phyloP scores from a whole-genome alignment of 2,329 filamentous ascomycete species.

The Colletotrichum falcatum region DNA sequence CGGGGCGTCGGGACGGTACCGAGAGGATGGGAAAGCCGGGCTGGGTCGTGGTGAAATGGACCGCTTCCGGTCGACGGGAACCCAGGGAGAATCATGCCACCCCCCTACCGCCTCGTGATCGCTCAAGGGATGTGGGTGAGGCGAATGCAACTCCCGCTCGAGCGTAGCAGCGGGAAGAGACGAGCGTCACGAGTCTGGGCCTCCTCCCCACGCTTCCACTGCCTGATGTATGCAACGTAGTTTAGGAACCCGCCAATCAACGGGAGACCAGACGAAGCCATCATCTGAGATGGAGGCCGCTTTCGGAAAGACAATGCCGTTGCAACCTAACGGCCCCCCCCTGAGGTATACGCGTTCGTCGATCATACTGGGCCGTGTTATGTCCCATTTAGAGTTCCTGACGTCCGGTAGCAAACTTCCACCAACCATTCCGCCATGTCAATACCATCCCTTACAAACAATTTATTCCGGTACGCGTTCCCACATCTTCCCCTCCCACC shows the following conservation, averaged over 20 bases:
- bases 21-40: constrained; percentile 12
- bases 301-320: constrained; percentile 20
- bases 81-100: neutral
- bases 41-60: neutral
- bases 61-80: neutral
- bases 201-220: no score
- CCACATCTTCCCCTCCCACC: neutral
- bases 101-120: constrained; percentile 8
- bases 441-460: constrained; percentile 12
- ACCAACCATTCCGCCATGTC: constrained; percentile 26
- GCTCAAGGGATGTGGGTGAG: neutral
- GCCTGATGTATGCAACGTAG: neutral
- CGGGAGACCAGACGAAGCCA: neutral
- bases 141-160: neutral
- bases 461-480: constrained; percentile 12
- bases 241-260: constrained; percentile 1
- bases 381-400: constrained; percentile 32
- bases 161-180: neutral
- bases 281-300: neutral
- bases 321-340: constrained; percentile 15
- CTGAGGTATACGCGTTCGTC: neutral
- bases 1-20: neutral
- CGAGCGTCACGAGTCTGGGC: neutral
- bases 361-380: constrained; percentile 18
- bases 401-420: constrained; percentile 34